Evolutionary conservation across 345 rosid genomes (phyloP), one percentile per base, ranked within the genome.

Genomic region (Citrus unshiu): DNA sequence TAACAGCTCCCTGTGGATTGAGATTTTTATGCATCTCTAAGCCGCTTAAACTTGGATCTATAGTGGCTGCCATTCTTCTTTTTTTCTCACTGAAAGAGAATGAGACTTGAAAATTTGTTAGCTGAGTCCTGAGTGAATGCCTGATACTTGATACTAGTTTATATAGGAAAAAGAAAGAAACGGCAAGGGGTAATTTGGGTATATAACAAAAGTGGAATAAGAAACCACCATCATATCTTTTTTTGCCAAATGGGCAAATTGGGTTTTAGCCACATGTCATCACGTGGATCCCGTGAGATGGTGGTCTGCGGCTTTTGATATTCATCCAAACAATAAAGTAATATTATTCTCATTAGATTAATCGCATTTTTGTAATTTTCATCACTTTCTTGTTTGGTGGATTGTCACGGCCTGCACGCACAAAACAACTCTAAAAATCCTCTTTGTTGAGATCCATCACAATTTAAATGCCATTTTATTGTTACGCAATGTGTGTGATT

Each of bases 1-100:
- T 59, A 46, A 87, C 87, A 34, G 79, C 81, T 32, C 90, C 90
- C 27, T 74, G 89, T 68, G 85, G 87, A 62, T 66, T 78, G 19
- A 70, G 25, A 22, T 62, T 83, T 71, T 68, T 78, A 58, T 66
- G 73, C 27, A 74, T 75, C 72, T 77, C 75, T 0, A 76, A 58
- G 69, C 68, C 51, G 69, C 68, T 78, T 46, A 76, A 68, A 30
- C 51, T 68, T 76, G 85, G 82, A 60, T 82, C 84, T 4, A 78
- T 13, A 43, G 83, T 59, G 9, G 89, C 71, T 56, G 79, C 86
- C 90, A 86, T 87, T 62, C 40, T 75, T 81, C 65, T 82, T 19
- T 40, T 35, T 6, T 70, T 62, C 62, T 67, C 63, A 21, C n/a
- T 13, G 2, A n/a, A 32, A 2, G 27, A 14, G 54, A 34, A 43